Conservation (phyloP, 2,329 filamentous ascomycete genomes). For the Claviceps humidiphila region DNA sequence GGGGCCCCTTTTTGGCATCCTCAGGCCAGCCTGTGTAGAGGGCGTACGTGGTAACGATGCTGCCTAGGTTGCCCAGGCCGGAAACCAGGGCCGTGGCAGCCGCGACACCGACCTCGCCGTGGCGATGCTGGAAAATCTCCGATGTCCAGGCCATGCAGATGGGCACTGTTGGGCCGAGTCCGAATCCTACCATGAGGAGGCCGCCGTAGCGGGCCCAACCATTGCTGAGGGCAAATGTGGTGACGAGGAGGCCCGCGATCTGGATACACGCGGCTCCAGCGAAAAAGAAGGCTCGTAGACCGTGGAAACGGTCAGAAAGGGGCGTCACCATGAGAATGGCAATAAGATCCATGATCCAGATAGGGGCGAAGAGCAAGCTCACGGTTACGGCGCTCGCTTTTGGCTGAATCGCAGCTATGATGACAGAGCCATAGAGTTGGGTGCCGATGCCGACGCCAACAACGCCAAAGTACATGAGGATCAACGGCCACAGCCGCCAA, state of each 20-base stretch:
- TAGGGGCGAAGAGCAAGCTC: constrained; percentile 75
- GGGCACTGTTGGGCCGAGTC: constrained; percentile 78
- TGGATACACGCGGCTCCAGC: constrained; percentile 62
- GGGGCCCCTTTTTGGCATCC: constrained; percentile 53
- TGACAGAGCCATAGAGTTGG: constrained; percentile 76
- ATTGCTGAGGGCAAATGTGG: constrained; percentile 57
- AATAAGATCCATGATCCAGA: constrained; percentile 87
- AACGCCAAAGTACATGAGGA: constrained; percentile 89
- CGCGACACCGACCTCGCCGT: constrained; percentile 83
- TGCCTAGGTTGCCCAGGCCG: constrained; percentile 75
- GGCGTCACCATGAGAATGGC: constrained; percentile 78
- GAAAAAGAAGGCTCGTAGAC: constrained; percentile 69
- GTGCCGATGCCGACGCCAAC: constrained; percentile 86
- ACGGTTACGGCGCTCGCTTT: constrained; percentile 59
- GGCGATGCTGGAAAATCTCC: constrained; percentile 78
- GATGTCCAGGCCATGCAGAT: constrained; percentile 92
- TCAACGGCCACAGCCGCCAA: constrained; percentile 78
- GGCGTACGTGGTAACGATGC: constrained; percentile 77
- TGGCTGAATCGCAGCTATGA: constrained; percentile 68
- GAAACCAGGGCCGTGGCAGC: constrained; percentile 77
- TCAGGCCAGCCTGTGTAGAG: constrained; percentile 77
- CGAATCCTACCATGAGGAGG: constrained; percentile 81
- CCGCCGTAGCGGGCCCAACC: constrained; percentile 81
- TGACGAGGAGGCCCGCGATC: constrained; percentile 66
- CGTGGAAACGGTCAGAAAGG: constrained; percentile 76